Percentiles rank a stretch among this genome's conserved stretches.
These are phyloP conservation scores for Torrubiellomyces zombiae DNA, from an alignment of 2,329 filamentous ascomycete species.

Conservation along the genomic window DNA sequence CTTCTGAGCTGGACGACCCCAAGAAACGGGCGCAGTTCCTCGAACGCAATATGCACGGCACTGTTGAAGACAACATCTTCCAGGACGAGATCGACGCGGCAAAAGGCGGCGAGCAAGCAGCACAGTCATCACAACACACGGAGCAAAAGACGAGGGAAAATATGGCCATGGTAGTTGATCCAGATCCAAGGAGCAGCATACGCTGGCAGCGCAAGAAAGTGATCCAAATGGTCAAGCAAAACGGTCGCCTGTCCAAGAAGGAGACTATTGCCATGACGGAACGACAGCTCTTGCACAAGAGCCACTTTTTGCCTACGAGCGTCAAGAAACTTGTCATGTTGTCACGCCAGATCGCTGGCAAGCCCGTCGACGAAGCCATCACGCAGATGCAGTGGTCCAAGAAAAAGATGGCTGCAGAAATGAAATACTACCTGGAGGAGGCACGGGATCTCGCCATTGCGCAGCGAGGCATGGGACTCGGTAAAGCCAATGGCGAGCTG, in stretches of 20 bases:
- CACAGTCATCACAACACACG: conserved; percentile 12
- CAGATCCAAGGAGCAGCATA: conserved; percentile 52
- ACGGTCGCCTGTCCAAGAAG: conserved; percentile 34
- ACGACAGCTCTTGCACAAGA: conserved; percentile 39
- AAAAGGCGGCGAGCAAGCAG: conserved; percentile 5
- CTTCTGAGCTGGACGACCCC: conserved; percentile 23
- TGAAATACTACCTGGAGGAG: conserved; percentile 62
- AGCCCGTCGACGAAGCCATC: conserved; percentile 86
- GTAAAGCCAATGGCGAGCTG: conserved; percentile 22
- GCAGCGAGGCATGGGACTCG: conserved; percentile 69
- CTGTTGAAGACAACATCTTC: conserved; percentile 41
- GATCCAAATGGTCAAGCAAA: conserved; percentile 53
- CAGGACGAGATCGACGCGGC: conserved; percentile 37
- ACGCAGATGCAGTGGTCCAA: conserved; percentile 89
- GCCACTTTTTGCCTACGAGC: conserved; percentile 62
- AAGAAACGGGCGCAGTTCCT: conserved; percentile 24
- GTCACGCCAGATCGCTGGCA: conserved; percentile 77
- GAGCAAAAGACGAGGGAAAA: conserved; percentile 27
- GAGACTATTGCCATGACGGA: conserved; percentile 52
- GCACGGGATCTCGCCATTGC: conserved; percentile 71
- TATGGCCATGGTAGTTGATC: conserved; percentile 53
- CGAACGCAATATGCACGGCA: conserved; percentile 21
- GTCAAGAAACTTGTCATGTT: conserved; percentile 83
- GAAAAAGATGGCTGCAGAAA: conserved; percentile 77
- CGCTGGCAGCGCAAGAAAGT: conserved; percentile 76